phyloP scores from a whole-genome alignment of 768 basidiomycete genomes.

The Gymnopilus junonius region DNA sequence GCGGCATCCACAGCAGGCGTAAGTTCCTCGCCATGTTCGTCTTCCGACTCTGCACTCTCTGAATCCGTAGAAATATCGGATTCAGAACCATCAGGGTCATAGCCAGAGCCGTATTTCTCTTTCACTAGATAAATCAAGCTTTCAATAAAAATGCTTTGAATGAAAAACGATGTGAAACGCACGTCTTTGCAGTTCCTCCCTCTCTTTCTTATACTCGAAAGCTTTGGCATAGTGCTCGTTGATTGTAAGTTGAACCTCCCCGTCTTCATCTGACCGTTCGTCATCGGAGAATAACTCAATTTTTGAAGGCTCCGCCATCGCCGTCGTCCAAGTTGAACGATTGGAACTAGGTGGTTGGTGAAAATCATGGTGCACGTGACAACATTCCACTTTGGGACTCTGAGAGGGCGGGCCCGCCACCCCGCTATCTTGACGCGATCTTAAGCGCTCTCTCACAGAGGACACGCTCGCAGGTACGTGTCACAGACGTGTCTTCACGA shows the following conservation, averaged over 20 bases:
- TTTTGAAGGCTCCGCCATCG: conserved; percentile 1
- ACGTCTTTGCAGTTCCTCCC: conserved; percentile 84
- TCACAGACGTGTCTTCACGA: neutral
- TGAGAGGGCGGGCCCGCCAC: neutral
- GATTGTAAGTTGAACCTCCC: conserved; percentile 31
- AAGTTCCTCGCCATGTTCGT: conserved; percentile 93
- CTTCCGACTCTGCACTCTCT: conserved; percentile 83
- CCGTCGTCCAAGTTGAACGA: neutral
- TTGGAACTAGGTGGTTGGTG: neutral
- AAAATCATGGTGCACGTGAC: neutral
- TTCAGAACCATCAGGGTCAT: conserved; percentile 54
- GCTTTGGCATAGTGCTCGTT: conserved; percentile 66
- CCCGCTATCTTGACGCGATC: neutral
- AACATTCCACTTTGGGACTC: neutral
- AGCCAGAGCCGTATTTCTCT: conserved; percentile 85
- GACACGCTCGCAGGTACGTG: conserved; percentile 1
- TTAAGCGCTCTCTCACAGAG: neutral
- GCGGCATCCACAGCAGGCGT: conserved; percentile 94
- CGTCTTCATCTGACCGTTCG: conserved; percentile 15
- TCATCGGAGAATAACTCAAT: conserved; percentile 28
- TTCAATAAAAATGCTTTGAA: neutral
- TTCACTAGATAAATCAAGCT: conserved; percentile 50
- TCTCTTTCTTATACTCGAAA: conserved; percentile 80
- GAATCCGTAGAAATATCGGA: conserved; percentile 58
- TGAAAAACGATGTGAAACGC: conserved; percentile 30